phyloP scores from a whole-genome alignment of 1,284 basidiomycete genomes.

The Sporisorium exsertum region DNA sequence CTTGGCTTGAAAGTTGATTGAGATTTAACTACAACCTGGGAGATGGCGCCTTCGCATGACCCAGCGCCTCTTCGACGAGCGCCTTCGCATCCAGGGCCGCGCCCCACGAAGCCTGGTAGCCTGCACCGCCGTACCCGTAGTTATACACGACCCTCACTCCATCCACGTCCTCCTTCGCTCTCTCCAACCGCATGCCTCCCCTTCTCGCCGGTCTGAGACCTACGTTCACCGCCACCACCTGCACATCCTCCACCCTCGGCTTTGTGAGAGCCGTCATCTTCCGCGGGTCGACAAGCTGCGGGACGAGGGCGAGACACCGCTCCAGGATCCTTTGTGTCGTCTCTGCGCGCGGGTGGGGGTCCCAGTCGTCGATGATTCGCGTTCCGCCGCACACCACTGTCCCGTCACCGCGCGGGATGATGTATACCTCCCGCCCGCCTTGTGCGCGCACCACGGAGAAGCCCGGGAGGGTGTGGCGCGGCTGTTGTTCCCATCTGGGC shows the following conservation, averaged over 20 bases:
- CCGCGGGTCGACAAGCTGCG: slow-evolving; percentile 31
- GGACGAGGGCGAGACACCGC: slow-evolving; percentile 39
- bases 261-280: slow-evolving; percentile 3
- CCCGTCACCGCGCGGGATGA: slow-evolving; percentile 60
- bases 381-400: slow-evolving; percentile 61
- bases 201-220: slow-evolving; percentile 55
- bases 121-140: slow-evolving; percentile 52
- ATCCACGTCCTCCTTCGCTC: slow-evolving; percentile 15
- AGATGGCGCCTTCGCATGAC: neutral
- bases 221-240: slow-evolving; percentile 52
- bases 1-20: neutral
- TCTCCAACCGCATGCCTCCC: slow-evolving; percentile 51
- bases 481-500: neutral
- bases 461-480: slow-evolving; percentile 22
- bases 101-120: slow-evolving; percentile 64
- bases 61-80: slow-evolving; percentile 36
- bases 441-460: slow-evolving; percentile 36
- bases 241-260: slow-evolving; percentile 38
- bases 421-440: slow-evolving; percentile 55
- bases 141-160: slow-evolving; percentile 35
- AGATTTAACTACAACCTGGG: neutral
- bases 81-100: slow-evolving; percentile 49
- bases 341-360: slow-evolving; percentile 23
- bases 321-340: slow-evolving; percentile 54
- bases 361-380: slow-evolving; percentile 49